Conservation (phyloP, 176 grass and related monocot genomes). For the Eremochloa ophiuroides region DNA sequence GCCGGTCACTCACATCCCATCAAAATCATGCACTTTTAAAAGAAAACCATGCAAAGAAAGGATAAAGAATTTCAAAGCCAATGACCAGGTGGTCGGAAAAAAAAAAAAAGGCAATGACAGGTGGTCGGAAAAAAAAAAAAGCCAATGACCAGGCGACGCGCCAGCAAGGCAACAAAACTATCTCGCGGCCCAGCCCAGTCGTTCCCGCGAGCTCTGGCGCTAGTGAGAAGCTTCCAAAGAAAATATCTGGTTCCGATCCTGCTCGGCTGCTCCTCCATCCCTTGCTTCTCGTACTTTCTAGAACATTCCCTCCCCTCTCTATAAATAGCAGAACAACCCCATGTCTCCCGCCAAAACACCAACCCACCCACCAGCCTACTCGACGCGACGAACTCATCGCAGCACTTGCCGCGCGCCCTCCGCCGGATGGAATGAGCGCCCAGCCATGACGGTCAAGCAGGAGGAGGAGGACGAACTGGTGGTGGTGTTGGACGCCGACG, state of each 20-base stretch:
- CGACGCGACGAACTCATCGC: not conserved
- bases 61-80: not conserved
- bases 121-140: too few relatives aligned
- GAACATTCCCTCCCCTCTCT: constrained; percentile 9
- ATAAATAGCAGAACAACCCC: not conserved
- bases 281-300: constrained; percentile 33
- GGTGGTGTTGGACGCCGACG: not conserved
- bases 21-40: not conserved
- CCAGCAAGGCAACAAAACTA: not conserved
- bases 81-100: too few relatives aligned
- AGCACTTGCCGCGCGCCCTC: not conserved
- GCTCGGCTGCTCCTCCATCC: not conserved
- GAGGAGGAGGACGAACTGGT: constrained; percentile 3
- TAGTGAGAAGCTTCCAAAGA: constrained; percentile 20
- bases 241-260: not conserved
- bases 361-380: not conserved
- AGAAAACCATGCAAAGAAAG: too few relatives aligned
- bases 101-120: too few relatives aligned
- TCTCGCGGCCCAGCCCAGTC: not conserved
- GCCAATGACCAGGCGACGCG: not conserved
- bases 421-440: constrained; percentile 24
- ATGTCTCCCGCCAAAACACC: constrained; percentile 20
- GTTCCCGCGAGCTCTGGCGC: constrained; percentile 17
- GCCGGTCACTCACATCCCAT: not conserved
- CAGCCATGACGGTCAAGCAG: constrained; percentile 7